Conservation (phyloP, 2,329 filamentous ascomycete species). For the Pestalotiopsis sp. region DNA sequence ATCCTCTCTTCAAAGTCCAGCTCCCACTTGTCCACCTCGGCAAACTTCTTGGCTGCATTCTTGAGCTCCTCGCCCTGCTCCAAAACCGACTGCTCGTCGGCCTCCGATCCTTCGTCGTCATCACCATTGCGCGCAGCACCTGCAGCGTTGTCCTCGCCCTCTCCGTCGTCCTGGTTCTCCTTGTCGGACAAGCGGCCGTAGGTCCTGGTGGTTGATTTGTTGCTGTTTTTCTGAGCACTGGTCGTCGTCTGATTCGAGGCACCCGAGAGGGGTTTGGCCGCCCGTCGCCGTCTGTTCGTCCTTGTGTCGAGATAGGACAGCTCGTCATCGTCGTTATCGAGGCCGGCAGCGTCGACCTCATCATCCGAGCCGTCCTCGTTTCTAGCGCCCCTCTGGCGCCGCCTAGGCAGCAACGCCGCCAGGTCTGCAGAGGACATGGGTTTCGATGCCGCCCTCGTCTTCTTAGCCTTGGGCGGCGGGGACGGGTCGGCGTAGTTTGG, state of each 20-base stretch:
- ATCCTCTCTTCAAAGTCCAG: slow-evolving; percentile 68
- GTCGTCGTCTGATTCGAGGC: slow-evolving; percentile 25
- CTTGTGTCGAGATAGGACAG: slow-evolving; percentile 48
- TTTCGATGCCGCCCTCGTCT: slow-evolving; percentile 36
- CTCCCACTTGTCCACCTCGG: slow-evolving; percentile 71
- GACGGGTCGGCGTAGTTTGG: slow-evolving; percentile 52
- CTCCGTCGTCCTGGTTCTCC: slow-evolving; percentile 52
- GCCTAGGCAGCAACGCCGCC: slow-evolving; percentile 55
- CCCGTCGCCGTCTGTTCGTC: slow-evolving; percentile 33
- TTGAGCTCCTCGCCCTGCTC: slow-evolving; percentile 57
- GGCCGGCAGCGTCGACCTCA: slow-evolving; percentile 50
- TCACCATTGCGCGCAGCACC: slow-evolving; percentile 37
- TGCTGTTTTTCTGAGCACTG: slow-evolving; percentile 16
- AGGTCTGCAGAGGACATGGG: slow-evolving; percentile 56
- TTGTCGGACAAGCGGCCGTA: slow-evolving; percentile 60
- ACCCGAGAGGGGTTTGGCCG: slow-evolving; percentile 32
- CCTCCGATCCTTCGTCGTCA: slow-evolving; percentile 29
- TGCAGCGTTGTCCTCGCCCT: slow-evolving; percentile 40
- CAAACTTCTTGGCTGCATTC: slow-evolving; percentile 63
- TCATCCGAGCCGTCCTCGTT: slow-evolving; percentile 47
- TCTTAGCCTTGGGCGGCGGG: slow-evolving; percentile 29
- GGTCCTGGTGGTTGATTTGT: slow-evolving; percentile 38
- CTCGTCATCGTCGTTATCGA: slow-evolving; percentile 60
- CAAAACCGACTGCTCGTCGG: slow-evolving; percentile 39
- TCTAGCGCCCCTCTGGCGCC: slow-evolving; percentile 43